Percentiles rank a stretch among this genome's conserved stretches.
Conservation (phyloP, 2,329 filamentous ascomycete genomes). For the Rutstroemia sp. region DNA sequence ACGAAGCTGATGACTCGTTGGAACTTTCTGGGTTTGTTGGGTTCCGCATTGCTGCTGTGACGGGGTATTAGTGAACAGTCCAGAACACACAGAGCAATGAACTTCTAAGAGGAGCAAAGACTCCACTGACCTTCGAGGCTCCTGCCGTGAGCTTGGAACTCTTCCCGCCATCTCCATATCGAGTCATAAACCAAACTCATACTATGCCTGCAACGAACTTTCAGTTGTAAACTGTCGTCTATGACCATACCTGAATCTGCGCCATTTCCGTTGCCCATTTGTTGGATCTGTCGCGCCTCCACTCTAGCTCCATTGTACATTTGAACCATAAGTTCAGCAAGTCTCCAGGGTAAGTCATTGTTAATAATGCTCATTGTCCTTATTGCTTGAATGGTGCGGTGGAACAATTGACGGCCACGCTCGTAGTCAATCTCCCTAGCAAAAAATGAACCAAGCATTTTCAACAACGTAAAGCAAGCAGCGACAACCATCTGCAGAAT, state of each 20-base stretch:
- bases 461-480: conserved; percentile 68
- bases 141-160: conserved; percentile 64
- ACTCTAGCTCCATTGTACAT: conserved; percentile 62
- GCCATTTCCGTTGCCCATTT: conserved; percentile 30
- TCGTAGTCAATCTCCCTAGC: conserved; percentile 63
- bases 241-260: conserved; percentile 34
- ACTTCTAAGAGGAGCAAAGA: conserved; percentile 11
- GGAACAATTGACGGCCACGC: conserved; percentile 60
- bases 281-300: conserved; percentile 34
- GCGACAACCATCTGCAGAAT: conserved; percentile 83
- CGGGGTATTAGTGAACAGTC: conserved; percentile 18
- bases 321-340: conserved; percentile 80
- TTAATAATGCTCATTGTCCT: conserved; percentile 66
- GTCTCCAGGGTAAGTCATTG: conserved; percentile 72
- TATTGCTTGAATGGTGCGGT: conserved; percentile 62
- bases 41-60: conserved; percentile 64
- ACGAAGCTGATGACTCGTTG: conserved; percentile 64
- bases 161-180: conserved; percentile 79
- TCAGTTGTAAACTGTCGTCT: conserved; percentile 68
- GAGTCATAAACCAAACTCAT: conserved; percentile 82
- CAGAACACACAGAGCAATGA: not conserved
- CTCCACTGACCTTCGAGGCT: conserved; percentile 58
- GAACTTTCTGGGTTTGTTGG: conserved; percentile 78
- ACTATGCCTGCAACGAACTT: conserved; percentile 76
- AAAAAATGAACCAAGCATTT: conserved; percentile 72